These are phyloP conservation scores for Tuber microsphaerosporum DNA, from an alignment of 495 filamentous ascomycete species.

Conservation along the genomic window DNA sequence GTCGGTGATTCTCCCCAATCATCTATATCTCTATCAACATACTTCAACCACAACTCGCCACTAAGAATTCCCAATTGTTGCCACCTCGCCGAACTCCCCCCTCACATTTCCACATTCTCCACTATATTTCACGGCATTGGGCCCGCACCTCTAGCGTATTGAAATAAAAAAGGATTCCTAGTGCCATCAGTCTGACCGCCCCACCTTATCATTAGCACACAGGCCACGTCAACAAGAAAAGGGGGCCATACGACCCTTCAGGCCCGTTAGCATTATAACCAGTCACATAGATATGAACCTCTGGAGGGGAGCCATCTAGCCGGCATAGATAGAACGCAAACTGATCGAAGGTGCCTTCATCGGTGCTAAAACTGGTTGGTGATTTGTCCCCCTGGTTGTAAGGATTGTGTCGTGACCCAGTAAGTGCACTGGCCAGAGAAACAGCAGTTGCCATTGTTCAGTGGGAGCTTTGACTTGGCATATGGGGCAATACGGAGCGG, in stretches of 20 bases:
- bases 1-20: neutral
- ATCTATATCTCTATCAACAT: constrained; percentile 1
- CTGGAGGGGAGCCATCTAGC: constrained; percentile 35
- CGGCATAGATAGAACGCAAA: constrained; percentile 41
- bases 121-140: constrained; percentile 33
- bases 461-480: too few relatives aligned
- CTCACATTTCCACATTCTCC: constrained; percentile 36
- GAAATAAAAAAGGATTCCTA: constrained; percentile 32
- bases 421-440: too few relatives aligned
- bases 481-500: too few relatives aligned
- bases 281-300: constrained; percentile 24
- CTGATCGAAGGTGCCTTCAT: constrained; percentile 31
- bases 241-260: constrained; percentile 1
- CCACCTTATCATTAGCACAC: neutral
- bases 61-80: constrained; percentile 42
- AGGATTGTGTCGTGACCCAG: too few relatives aligned
- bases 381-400: neutral
- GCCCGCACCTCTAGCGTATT: constrained; percentile 33
- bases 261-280: constrained; percentile 21
- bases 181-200: constrained; percentile 4
- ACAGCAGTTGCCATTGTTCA: too few relatives aligned
- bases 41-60: constrained; percentile 28
- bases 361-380: neutral
- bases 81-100: constrained; percentile 30
- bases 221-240: neutral